Evolutionary conservation across 441 rosid species (phyloP), one percentile per base, ranked within the genome.

Genomic region (Corymbia calophylla): DNA sequence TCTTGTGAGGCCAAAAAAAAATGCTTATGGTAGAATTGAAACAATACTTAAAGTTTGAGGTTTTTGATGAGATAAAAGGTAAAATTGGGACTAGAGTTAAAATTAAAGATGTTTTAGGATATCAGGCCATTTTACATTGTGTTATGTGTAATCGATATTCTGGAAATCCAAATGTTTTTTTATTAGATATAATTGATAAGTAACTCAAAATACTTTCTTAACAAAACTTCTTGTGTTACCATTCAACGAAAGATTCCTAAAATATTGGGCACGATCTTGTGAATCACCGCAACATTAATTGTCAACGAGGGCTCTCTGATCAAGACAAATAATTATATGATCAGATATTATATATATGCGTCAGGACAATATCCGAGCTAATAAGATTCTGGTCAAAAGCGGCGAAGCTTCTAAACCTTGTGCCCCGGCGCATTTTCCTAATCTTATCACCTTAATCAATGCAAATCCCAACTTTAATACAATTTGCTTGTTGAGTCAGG

Each of bases 351-450:
- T 70, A 35, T 70, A 6, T 1, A 35, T 49, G 15, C 29, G 29
- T 23, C 25, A 5, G 32, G 25, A 73, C 64, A 88, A 77, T 73
- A 73, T 6, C 84, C 12, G 3, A 73, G 27, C 84, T 44, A 44
- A 77, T 55, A 55, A 88, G 93, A 92, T 92, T 92, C 92, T 88
- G 86, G 90, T 64, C 90, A 62, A 81, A 23, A 88, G 89, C 44
- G 89, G 87, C 90, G 95, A 94, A 94, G 94, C 92, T 94, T 94
- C 96, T 91, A 93, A 93, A 90, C 93, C 87, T 86, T 88, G 92
- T 87, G 94, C 92, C 91, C 86, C 53, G 16, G 29, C 86, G 58
- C 84, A 51, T 89, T 87, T 91, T 53, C 58, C n/a, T 87, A 55
- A 21, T 68, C 68, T 53, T 54, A 68, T 89, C 87, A 44, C 88